These are phyloP conservation scores for Ogataea pini DNA, from an alignment of 805 yeast genomes.

Conservation along the genomic window DNA sequence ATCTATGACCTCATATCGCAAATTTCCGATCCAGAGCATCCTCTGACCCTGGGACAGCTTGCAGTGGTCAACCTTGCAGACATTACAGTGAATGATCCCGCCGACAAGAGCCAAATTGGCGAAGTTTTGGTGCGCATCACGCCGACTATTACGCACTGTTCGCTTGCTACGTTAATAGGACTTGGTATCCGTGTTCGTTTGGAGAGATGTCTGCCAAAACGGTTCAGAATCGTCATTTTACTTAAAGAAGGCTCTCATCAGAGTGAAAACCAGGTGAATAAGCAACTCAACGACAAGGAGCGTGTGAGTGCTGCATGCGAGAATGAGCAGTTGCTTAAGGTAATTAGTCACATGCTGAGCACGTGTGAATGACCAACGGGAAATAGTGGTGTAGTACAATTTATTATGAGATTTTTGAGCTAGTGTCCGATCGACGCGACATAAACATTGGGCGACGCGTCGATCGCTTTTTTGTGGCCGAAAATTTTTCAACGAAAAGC, in stretches of 20 bases:
- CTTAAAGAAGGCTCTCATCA: constrained; percentile 94
- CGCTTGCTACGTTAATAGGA: constrained; percentile 93
- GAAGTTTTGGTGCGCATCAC: constrained; percentile 83
- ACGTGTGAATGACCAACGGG: constrained; percentile 53
- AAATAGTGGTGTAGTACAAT: no score
- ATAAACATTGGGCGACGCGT: neutral
- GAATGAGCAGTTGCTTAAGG: constrained; percentile 85
- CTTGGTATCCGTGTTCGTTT: constrained; percentile 90
- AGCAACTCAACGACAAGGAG: constrained; percentile 95
- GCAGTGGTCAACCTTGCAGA: constrained; percentile 89
- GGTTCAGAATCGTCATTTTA: constrained; percentile 76
- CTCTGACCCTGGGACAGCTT: constrained; percentile 88
- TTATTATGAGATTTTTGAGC: no score
- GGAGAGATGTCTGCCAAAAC: constrained; percentile 82
- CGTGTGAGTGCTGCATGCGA: constrained; percentile 99
- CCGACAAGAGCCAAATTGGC: constrained; percentile 55
- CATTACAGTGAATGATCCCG: constrained; percentile 66
- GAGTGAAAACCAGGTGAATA: constrained; percentile 92
- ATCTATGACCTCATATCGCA: constrained; percentile 82
- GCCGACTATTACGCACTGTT: constrained; percentile 97
- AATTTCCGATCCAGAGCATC: constrained; percentile 97
- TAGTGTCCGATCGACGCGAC: constrained; percentile 1
- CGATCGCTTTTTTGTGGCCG: neutral
- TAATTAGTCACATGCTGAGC: constrained; percentile 88
- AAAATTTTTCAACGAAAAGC: constrained; percentile 11